Percentiles rank a stretch among this genome's conserved stretches.
Evolutionary conservation across 164 flowering plant genomes (phyloP).

Genomic region (Nymphaea colorata): DNA sequence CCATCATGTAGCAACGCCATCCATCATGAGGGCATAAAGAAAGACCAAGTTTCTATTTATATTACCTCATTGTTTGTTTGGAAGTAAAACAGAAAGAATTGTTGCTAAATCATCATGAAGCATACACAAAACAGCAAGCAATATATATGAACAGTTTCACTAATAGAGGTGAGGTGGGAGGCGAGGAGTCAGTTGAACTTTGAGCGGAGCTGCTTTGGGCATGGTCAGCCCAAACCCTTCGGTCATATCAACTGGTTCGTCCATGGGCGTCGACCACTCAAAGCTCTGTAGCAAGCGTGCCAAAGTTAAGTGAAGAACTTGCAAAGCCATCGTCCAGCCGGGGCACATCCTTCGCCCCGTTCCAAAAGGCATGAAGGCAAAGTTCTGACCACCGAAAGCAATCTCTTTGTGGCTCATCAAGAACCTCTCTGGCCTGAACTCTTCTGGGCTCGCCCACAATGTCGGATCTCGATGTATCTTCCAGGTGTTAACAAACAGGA

Average conservation of each 20-base stretch:
- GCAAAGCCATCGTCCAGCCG: neutral
- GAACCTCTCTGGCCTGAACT: slow-evolving; percentile 3
- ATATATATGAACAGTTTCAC: too few relatives aligned
- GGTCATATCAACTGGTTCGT: slow-evolving; percentile 3
- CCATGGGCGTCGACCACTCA: too few relatives aligned
- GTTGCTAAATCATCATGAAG: too few relatives aligned
- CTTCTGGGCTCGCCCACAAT: neutral
- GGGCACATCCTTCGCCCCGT: slow-evolving; percentile 1
- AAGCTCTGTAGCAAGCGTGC: neutral
- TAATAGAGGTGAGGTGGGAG: slow-evolving; percentile 2
- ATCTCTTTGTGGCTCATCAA: neutral
- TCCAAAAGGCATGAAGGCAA: neutral
- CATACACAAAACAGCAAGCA: too few relatives aligned
- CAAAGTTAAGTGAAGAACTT: slow-evolving; percentile 1
- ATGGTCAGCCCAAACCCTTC: slow-evolving; percentile 2
- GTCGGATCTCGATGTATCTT: neutral
- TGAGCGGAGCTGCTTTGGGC: slow-evolving; percentile 3
- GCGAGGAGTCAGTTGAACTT: slow-evolving; percentile 2
- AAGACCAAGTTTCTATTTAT: too few relatives aligned
- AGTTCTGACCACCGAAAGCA: neutral
- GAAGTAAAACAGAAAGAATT: too few relatives aligned
- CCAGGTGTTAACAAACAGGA: neutral
- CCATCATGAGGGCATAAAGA: too few relatives aligned
- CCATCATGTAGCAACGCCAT: too few relatives aligned
- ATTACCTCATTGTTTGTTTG: too few relatives aligned